Percentiles rank a stretch among this genome's conserved stretches.
These are phyloP conservation scores for Phytophthora idaei DNA, from an alignment of 352 stramenopile genomes.

Conservation along the genomic window DNA sequence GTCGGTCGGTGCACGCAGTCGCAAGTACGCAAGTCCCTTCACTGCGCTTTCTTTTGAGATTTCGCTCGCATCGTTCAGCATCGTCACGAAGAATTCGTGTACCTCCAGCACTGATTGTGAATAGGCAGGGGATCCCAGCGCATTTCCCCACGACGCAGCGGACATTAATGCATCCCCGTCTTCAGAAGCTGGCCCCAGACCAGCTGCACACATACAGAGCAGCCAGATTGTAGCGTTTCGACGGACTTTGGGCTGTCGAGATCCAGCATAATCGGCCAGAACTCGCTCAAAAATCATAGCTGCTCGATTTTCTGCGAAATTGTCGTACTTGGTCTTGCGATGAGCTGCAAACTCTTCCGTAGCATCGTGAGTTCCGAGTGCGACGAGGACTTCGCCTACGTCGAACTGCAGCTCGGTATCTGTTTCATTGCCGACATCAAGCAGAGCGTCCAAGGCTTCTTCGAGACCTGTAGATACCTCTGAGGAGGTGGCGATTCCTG, in stretches of 20 bases:
- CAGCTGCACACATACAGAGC: constrained; percentile 67
- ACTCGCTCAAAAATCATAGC: constrained; percentile 49
- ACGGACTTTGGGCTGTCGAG: constrained; percentile 48
- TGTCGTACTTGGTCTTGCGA: constrained; percentile 18
- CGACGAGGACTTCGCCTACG: constrained; percentile 57
- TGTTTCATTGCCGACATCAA: constrained; percentile 32
- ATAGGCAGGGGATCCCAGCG: constrained; percentile 38
- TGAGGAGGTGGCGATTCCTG: constrained; percentile 13
- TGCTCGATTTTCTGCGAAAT: constrained; percentile 41
- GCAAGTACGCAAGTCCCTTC: constrained; percentile 78
- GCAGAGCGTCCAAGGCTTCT: constrained; percentile 28
- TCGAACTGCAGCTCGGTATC: constrained; percentile 59
- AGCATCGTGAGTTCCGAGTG: constrained; percentile 47
- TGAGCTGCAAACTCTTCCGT: constrained; percentile 27
- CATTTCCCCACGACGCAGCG: constrained; percentile 40
- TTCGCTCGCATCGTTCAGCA: constrained; percentile 75
- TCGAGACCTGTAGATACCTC: constrained; percentile 34
- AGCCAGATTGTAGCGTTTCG: constrained; percentile 70
- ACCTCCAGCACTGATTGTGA: constrained; percentile 43
- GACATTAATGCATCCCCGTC: not conserved
- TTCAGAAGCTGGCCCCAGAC: constrained; percentile 25
- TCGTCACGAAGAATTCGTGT: constrained; percentile 82
- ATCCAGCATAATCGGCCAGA: constrained; percentile 41
- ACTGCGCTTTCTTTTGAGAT: constrained; percentile 78
- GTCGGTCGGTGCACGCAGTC: constrained; percentile 55